Conservation (phyloP, 768 basidiomycete genomes). For the Boletus speciosus region DNA sequence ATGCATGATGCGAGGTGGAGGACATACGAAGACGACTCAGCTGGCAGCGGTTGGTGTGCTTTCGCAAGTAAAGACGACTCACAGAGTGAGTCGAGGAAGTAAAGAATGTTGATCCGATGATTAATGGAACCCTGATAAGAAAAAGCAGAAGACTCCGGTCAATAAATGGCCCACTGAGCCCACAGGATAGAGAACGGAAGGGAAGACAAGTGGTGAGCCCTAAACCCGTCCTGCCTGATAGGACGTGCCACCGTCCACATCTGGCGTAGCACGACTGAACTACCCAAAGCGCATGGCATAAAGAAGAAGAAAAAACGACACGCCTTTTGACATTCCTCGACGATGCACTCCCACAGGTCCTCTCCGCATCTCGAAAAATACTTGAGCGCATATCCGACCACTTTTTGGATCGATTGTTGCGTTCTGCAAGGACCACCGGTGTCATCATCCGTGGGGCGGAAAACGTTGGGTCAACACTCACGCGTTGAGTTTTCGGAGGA, state of each 20-base stretch:
- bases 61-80: constrained; percentile 71
- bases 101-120: constrained; percentile 88
- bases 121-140: constrained; percentile 72
- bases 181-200: background rate
- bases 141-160: background rate
- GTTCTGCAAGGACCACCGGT: constrained; percentile 44
- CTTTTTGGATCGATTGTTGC: constrained; percentile 85
- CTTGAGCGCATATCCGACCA: constrained; percentile 81
- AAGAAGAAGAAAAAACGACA: background rate
- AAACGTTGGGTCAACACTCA: constrained; percentile 25
- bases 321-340: constrained; percentile 90
- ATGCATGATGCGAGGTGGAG: too few relatives aligned
- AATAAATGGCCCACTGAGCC: background rate
- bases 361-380: constrained; percentile 83
- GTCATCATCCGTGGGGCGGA: background rate
- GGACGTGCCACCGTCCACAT: background rate
- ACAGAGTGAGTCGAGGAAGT: constrained; percentile 86
- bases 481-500: constrained; percentile 64
- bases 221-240: background rate
- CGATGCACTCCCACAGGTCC: constrained; percentile 90
- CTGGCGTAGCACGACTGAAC: background rate
- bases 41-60: constrained; percentile 40
- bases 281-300: background rate
- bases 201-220: background rate
- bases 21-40: constrained; percentile 22